Conservation (phyloP, 2,329 filamentous ascomycete species). For the Sporothrix brasiliensis region DNA sequence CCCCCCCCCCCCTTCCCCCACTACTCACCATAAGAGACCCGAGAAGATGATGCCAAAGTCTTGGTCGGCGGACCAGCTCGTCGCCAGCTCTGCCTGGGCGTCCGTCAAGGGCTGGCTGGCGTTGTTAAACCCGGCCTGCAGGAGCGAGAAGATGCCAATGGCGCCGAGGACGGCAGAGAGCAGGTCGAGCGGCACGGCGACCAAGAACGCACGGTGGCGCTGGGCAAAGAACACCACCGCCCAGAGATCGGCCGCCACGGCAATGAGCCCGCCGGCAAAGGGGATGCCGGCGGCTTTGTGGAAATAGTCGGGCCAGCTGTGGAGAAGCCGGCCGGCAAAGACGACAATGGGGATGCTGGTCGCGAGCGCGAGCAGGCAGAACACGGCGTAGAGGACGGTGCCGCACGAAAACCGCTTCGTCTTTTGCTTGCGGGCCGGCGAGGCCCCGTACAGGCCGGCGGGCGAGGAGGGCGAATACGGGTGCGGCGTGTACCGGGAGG, state of each 20-base stretch:
- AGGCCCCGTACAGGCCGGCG: background rate
- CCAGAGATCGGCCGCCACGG: background rate
- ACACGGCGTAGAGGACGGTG: background rate
- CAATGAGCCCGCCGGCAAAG: background rate
- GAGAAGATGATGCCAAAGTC: conserved; percentile 11
- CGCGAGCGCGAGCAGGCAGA: background rate
- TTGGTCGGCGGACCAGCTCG: background rate
- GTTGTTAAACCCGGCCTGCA: background rate
- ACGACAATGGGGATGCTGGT: background rate
- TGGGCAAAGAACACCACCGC: background rate
- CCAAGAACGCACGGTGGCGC: background rate
- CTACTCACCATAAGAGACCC: background rate
- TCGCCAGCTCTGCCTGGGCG: background rate
- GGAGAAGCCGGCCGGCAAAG: background rate
- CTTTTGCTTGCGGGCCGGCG: background rate
- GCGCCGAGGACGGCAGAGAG: background rate
- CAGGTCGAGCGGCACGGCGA: conserved; percentile 6
- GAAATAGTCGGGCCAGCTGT: background rate
- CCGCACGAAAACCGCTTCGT: background rate
- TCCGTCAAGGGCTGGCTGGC: background rate
- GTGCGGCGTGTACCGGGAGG: too few relatives aligned
- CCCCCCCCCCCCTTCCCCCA: too few relatives aligned
- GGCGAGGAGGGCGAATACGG: background rate
- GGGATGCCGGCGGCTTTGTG: background rate
- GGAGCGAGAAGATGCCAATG: background rate